Base-by-base conservation (phyloP, 305 asterid species). In the Fraxinus angustifolia region DNA sequence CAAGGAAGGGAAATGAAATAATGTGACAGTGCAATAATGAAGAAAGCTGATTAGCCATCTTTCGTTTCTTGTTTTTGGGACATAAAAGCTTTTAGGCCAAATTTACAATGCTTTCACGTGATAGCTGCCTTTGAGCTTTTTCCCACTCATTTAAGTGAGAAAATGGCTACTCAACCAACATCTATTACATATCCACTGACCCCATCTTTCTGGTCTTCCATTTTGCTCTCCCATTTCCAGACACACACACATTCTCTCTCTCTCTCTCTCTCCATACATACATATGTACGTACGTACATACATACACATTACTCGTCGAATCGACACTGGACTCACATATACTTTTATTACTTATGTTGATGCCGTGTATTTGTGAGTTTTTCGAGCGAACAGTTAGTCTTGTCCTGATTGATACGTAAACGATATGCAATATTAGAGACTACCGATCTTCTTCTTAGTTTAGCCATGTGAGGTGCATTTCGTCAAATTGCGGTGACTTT, bases 91-190 rank as follows among this genome's bases (percentile, higher is more conserved):
- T 19, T 73, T 79, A 53, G 81, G 79, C 86, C 84, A 79, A 82
- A 65, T 80, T 76, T 58, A 75, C 80, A 81, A 80, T 26, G 86
- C 68, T 83, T 79, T 82, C 88, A 85, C 88, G 88, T 85, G 91
- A 80, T 78, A 48, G 53, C 85, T 67, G 74, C 74, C 74, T 38
- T 77, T 53, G 67, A 80, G 78, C 67, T 50, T 81, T 79, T 84
- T 68, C 81, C 36, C 58, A 17, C 68, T 70, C 50, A 56, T 38
- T 60, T 38, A 88, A 80, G 76, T 73, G 82, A 26, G 50, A 82
- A 58, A 2, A 45, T 68, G 67, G 76, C 82, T 42, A 12, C 36
- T 28, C 68, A 60, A 30, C 58, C 75, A 72, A 19, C 42, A 62
- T 48, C 76, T 78, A 62, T 62, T 62, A 21, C 34, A 62, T 8